Conservation (phyloP, 2,329 filamentous ascomycete genomes). For the Didymella pomorum region DNA sequence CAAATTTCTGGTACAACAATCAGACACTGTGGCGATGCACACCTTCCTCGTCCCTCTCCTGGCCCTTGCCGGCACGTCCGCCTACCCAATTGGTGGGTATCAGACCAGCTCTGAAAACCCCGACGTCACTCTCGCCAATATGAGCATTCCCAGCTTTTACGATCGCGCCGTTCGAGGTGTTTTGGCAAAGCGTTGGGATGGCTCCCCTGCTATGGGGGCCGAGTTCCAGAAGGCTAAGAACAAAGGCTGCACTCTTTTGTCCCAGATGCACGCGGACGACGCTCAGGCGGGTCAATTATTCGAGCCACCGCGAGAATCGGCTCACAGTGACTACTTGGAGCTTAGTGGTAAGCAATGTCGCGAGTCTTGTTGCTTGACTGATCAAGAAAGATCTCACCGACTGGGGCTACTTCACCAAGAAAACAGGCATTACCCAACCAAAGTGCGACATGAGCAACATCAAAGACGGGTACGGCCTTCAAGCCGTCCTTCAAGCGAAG, state of each 20-base stretch:
- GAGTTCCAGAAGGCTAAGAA: constrained; percentile 2
- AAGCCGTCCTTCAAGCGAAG: constrained; percentile 2
- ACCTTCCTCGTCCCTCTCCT: neutral
- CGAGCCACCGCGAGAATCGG: neutral
- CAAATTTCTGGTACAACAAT: neutral
- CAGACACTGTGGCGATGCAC: neutral
- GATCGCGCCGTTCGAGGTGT: neutral
- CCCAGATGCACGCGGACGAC: constrained; percentile 14
- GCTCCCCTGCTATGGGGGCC: constrained; percentile 13
- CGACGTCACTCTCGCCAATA: no score
- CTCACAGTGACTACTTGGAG: constrained; percentile 12
- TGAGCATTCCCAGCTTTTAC: neutral
- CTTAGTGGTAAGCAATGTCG: neutral
- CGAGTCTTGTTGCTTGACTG: neutral
- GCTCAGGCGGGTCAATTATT: constrained; percentile 4
- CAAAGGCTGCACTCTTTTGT: constrained; percentile 6
- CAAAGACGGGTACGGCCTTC: constrained; percentile 7
- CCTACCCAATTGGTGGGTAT: neutral
- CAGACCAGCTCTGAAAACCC: neutral
- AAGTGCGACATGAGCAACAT: constrained; percentile 15
- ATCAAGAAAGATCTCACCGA: constrained; percentile 8
- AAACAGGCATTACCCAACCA: neutral
- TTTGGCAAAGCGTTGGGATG: constrained; percentile 10
- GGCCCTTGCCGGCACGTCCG: constrained; percentile 1
- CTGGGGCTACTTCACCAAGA: constrained; percentile 12